phyloP scores from a whole-genome alignment of 495 filamentous ascomycete species.

The Penicillium bovifimosum region DNA sequence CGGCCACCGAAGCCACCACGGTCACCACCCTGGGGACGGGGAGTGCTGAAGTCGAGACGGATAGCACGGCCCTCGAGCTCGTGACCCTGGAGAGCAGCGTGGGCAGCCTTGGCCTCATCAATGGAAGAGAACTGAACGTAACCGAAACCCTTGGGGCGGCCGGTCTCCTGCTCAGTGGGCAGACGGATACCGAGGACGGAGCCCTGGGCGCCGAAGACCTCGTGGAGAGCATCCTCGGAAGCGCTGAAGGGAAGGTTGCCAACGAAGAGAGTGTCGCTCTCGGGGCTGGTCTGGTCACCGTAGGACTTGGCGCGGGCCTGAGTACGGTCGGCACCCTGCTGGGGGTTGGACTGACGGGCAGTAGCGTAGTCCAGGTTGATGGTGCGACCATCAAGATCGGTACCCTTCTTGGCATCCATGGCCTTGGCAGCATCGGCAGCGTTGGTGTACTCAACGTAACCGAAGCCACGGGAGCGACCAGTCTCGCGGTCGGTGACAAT shows the following conservation, averaged over 20 bases:
- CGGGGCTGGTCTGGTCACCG: slow-evolving; percentile 72
- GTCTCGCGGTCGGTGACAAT: slow-evolving; percentile 79
- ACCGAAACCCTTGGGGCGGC: slow-evolving; percentile 88
- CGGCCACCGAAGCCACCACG: slow-evolving; percentile 47
- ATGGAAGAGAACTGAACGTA: slow-evolving; percentile 81
- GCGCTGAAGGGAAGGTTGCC: slow-evolving; percentile 88
- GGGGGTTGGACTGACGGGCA: slow-evolving; percentile 51
- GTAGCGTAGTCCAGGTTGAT: slow-evolving; percentile 88
- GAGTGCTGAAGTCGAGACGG: slow-evolving; percentile 84
- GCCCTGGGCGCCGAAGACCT: slow-evolving; percentile 68
- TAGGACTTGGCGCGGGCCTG: slow-evolving; percentile 66
- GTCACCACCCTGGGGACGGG: slow-evolving; percentile 54
- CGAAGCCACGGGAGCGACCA: slow-evolving; percentile 89
- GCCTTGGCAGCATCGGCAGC: slow-evolving; percentile 69
- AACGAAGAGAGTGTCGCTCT: slow-evolving; percentile 84
- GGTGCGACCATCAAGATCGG: slow-evolving; percentile 74
- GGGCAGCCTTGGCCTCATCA: slow-evolving; percentile 78
- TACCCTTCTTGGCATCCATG: slow-evolving; percentile 70
- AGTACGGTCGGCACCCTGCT: slow-evolving; percentile 51
- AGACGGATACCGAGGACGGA: slow-evolving; percentile 74
- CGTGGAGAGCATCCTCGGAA: slow-evolving; percentile 66
- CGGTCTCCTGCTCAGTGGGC: slow-evolving; percentile 83
- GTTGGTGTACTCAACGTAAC: slow-evolving; percentile 86
- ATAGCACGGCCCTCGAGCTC: slow-evolving; percentile 74
- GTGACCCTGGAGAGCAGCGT: slow-evolving; percentile 67